Conservation (phyloP, 176 grass and related monocot species). For the Oropetium thomaeum region DNA sequence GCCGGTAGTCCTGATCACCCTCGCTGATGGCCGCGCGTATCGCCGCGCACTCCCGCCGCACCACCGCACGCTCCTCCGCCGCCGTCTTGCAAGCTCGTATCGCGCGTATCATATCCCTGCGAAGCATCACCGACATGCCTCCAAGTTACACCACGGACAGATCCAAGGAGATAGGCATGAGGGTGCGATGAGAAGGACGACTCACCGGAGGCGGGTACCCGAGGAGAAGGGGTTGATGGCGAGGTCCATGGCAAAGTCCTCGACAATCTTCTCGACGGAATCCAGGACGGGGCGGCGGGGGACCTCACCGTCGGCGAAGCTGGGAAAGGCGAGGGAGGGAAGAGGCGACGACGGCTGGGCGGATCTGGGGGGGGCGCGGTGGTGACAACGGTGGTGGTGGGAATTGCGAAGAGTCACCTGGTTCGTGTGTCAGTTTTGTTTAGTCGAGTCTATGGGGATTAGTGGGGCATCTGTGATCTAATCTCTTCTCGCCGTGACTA, state of each 20-base stretch:
- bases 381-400: conserved; percentile 24
- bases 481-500: not conserved
- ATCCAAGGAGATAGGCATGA: not conserved
- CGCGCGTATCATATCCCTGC: conserved; percentile 96
- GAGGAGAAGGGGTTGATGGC: conserved; percentile 98
- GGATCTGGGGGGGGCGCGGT: conserved; percentile 51
- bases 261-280: conserved; percentile 45
- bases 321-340: conserved; percentile 5
- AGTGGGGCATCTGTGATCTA: conserved; percentile 10
- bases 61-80: conserved; percentile 94
- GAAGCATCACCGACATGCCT: not conserved
- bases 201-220: conserved; percentile 91
- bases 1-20: conserved; percentile 88
- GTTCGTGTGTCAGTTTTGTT: conserved; percentile 17
- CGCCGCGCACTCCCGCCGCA: conserved; percentile 96
- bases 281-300: conserved; percentile 8
- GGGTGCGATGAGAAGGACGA: not conserved
- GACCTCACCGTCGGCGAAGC: conserved; percentile 22
- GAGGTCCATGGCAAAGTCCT: conserved; percentile 56
- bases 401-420: conserved; percentile 54
- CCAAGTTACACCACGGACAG: not conserved
- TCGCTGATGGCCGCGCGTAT: conserved; percentile 97
- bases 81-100: conserved; percentile 99
- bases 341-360: conserved; percentile 41
- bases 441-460: conserved; percentile 21